Percentiles rank a stretch among this genome's conserved stretches.
Conservation (phyloP, 345 rosid species). For the Toxicodendron radicans region DNA sequence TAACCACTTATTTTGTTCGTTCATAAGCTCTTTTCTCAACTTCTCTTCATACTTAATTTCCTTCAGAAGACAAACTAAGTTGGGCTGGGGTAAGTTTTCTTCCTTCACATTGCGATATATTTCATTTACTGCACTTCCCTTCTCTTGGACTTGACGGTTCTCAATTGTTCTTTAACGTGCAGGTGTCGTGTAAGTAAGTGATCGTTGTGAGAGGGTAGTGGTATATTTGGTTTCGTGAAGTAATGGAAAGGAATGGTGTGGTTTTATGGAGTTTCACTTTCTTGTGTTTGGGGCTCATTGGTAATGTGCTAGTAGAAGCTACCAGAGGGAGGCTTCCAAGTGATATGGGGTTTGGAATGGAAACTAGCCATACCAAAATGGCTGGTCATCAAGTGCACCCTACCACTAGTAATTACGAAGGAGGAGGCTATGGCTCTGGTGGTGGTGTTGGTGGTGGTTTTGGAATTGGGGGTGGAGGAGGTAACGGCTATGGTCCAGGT, state of each 20-base stretch:
- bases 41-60: neutral
- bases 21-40: neutral
- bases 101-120: neutral
- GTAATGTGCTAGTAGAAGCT: constrained; percentile 18
- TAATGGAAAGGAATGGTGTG: constrained; percentile 21
- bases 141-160: neutral
- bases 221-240: neutral
- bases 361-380: neutral
- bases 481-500: neutral
- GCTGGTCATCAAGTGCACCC: neutral
- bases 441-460: neutral
- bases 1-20: neutral
- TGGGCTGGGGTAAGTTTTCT: neutral
- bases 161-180: neutral
- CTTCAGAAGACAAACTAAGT: too few species aligned
- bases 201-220: neutral
- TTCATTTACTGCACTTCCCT: too few species aligned
- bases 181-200: neutral
- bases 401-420: constrained; percentile 21
- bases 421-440: constrained; percentile 17
- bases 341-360: neutral
- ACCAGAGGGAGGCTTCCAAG: neutral
- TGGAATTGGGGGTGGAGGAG: constrained; percentile 15
- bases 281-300: constrained; percentile 12
- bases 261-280: constrained; percentile 19